A percentile compares a stretch with the other conserved stretches of the same genome.
Conservation (phyloP, 768 basidiomycete genomes). For the Boletus reticuloceps region DNA sequence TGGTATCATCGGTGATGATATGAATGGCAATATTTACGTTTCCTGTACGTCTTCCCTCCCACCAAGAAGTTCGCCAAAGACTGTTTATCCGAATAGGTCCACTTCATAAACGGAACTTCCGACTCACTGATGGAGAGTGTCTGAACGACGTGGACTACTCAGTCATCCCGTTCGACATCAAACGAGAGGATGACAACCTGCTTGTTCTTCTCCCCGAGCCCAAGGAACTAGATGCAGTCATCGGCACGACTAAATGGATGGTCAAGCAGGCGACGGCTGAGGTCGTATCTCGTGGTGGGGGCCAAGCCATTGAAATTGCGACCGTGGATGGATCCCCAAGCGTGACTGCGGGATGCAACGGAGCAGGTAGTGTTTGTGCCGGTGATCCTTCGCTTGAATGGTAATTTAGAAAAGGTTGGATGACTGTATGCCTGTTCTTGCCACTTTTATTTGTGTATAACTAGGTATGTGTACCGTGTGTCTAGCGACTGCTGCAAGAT, state of each 20-base stretch:
- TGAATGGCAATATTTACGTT: slow-evolving; percentile 48
- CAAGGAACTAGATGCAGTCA: slow-evolving; percentile 53
- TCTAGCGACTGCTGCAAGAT: too few relatives aligned
- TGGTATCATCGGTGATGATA: slow-evolving; percentile 65
- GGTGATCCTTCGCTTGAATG: slow-evolving; percentile 3
- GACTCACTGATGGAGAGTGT: slow-evolving; percentile 53
- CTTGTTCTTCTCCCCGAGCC: slow-evolving; percentile 51
- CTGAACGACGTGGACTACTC: slow-evolving; percentile 57
- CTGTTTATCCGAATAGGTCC: slow-evolving; percentile 39
- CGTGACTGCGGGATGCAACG: neutral
- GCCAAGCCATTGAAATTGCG: slow-evolving; percentile 37
- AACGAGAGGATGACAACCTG: slow-evolving; percentile 42
- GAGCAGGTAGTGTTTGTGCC: neutral
- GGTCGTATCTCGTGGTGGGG: slow-evolving; percentile 27
- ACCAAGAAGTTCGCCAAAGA: neutral
- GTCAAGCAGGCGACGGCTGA: slow-evolving; percentile 50
- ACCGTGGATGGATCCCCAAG: slow-evolving; percentile 3
- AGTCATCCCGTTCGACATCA: slow-evolving; percentile 60
- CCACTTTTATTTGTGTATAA: neutral
- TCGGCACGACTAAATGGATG: slow-evolving; percentile 67
- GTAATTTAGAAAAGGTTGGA: neutral
- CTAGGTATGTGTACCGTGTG: neutral
- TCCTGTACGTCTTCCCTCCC: slow-evolving; percentile 38
- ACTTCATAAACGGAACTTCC: slow-evolving; percentile 67
- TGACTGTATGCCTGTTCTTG: too few relatives aligned